Percentiles rank a stretch among this genome's conserved stretches.
These are phyloP conservation scores for Datura wrightii DNA, from an alignment of 257 asterid genomes.

Conservation along the genomic window DNA sequence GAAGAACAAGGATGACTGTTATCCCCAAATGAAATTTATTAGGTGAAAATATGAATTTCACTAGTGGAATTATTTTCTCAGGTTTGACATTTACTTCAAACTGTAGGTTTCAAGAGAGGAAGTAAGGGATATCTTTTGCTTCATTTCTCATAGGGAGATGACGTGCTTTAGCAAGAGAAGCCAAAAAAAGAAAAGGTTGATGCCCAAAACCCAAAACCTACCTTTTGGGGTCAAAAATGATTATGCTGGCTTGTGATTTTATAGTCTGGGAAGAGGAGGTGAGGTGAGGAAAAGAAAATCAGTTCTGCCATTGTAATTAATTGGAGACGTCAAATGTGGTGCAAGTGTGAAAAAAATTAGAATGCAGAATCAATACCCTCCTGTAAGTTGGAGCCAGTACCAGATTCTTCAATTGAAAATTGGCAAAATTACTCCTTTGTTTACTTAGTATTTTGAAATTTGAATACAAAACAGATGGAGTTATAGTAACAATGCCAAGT, in stretches of 20 bases:
- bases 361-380: no score
- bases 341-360: not conserved
- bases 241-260: not conserved
- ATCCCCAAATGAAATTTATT: not conserved
- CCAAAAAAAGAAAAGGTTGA: not conserved
- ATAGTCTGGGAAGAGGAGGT: not conserved
- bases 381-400: not conserved
- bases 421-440: not conserved
- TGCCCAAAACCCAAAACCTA: not conserved
- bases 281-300: not conserved
- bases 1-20: not conserved
- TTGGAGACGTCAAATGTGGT: slow-evolving; percentile 1
- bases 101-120: not conserved
- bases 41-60: not conserved
- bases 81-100: not conserved
- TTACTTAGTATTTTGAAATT: not conserved
- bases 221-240: not conserved
- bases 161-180: not conserved
- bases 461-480: not conserved
- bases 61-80: not conserved
- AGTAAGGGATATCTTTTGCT: not conserved
- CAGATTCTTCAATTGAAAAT: not conserved
- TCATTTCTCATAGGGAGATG: not conserved
- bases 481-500: not conserved
- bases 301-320: not conserved